phyloP scores from a whole-genome alignment of 1,139 yeast species.

The Sugiyamaella novakii region DNA sequence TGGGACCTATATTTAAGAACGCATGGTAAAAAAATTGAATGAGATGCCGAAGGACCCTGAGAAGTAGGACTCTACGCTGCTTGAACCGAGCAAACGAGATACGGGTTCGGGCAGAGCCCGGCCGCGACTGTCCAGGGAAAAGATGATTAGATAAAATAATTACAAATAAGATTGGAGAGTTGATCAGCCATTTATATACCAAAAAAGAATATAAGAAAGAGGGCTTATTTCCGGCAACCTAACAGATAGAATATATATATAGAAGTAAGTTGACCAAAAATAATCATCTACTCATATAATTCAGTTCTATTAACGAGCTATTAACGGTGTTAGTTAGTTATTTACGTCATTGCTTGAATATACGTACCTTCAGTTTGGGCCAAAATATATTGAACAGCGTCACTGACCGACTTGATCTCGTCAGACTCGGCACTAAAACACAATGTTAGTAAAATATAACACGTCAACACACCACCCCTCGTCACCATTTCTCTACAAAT shows the following conservation, averaged over 20 bases:
- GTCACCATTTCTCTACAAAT: neutral
- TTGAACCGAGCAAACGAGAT: no score
- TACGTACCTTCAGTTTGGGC: conserved; percentile 55
- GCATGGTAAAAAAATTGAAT: no score
- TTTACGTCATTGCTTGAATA: no score
- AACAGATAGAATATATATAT: neutral
- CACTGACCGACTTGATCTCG: conserved; percentile 77
- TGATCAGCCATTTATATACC: no score
- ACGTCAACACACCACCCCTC: neutral
- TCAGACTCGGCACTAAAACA: conserved; percentile 62
- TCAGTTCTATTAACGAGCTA: conserved; percentile 24
- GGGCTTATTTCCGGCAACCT: conserved; percentile 2
- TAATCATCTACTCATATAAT: no score
- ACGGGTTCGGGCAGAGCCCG: no score
- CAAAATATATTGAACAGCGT: conserved; percentile 75
- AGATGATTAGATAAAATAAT: neutral
- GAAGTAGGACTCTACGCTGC: no score
- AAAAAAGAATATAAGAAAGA: no score
- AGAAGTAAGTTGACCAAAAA: neutral
- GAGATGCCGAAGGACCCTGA: no score
- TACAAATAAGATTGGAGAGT: no score
- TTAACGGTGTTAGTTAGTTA: no score
- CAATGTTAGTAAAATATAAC: conserved; percentile 11
- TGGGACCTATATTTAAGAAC: no score
- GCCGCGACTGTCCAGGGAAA: neutral